A percentile compares a stretch with the other conserved stretches of the same genome.
These are phyloP conservation scores for Fusarium buxicola DNA, from an alignment of 2,329 filamentous ascomycete genomes.

Conservation along the genomic window DNA sequence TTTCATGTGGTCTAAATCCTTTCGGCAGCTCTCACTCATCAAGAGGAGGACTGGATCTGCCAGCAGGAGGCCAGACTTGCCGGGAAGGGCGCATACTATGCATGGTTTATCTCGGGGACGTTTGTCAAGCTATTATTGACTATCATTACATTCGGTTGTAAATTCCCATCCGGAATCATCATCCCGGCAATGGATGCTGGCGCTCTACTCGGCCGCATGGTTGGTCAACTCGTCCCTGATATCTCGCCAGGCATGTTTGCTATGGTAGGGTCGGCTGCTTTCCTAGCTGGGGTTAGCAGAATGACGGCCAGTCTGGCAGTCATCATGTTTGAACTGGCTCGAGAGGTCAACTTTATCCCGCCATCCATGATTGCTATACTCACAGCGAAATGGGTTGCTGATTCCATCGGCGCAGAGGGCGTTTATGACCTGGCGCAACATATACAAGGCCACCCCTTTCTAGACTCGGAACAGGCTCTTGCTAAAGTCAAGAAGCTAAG, in stretches of 20 bases:
- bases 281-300: slow-evolving; percentile 30
- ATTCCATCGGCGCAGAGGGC: slow-evolving; percentile 28
- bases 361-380: slow-evolving; percentile 28
- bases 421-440: slow-evolving; percentile 36
- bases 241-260: slow-evolving; percentile 34
- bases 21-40: slow-evolving; percentile 17
- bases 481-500: slow-evolving; percentile 3
- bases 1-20: slow-evolving; percentile 26
- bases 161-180: slow-evolving; percentile 33
- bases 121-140: slow-evolving; percentile 28
- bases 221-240: slow-evolving; percentile 15
- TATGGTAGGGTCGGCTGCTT: slow-evolving; percentile 32
- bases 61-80: slow-evolving; percentile 18
- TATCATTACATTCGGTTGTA: slow-evolving; percentile 33
- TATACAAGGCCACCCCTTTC: slow-evolving; percentile 28
- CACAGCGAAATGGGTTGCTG: slow-evolving; percentile 32
- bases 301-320: slow-evolving; percentile 36
- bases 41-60: slow-evolving; percentile 30
- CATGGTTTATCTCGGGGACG: slow-evolving; percentile 24
- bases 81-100: slow-evolving; percentile 22
- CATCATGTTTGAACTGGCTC: slow-evolving; percentile 31
- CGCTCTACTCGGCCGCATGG: slow-evolving; percentile 24
- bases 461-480: slow-evolving; percentile 19
- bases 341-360: slow-evolving; percentile 35
- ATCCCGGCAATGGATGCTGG: slow-evolving; percentile 29